These are phyloP conservation scores for Inga leiocalycina DNA, from an alignment of 306 rosid genomes.

Conservation along the genomic window DNA sequence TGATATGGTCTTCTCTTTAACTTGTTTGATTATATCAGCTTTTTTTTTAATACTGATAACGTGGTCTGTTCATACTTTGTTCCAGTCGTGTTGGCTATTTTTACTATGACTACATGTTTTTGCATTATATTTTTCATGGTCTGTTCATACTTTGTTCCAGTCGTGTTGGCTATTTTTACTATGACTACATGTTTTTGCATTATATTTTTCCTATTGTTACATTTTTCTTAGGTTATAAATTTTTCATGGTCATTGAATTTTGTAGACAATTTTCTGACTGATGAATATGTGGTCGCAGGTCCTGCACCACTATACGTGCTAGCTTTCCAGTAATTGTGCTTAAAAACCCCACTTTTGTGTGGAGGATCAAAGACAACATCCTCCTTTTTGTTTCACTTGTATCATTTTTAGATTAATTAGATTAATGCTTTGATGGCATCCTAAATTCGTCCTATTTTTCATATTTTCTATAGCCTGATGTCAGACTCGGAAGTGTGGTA, in stretches of 20 bases:
- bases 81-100: constrained; percentile 20
- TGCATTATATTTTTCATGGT: constrained; percentile 19
- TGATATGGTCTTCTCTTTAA: not conserved
- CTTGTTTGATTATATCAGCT: constrained; percentile 10
- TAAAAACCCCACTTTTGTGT: constrained; percentile 57
- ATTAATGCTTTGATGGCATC: constrained; percentile 25
- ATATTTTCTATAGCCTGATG: constrained; percentile 57
- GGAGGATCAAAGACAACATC: constrained; percentile 50
- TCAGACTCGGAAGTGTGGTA: constrained; percentile 45
- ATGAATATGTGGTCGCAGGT: constrained; percentile 94
- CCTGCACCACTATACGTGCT: constrained; percentile 81
- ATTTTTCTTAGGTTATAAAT: constrained; percentile 36
- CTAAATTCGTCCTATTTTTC: constrained; percentile 44
- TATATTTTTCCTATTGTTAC: constrained; percentile 23
- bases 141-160: constrained; percentile 14
- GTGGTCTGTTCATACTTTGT: constrained; percentile 17
- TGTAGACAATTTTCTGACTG: constrained; percentile 62
- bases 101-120: constrained; percentile 26
- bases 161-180: constrained; percentile 23
- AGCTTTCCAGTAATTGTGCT: constrained; percentile 77
- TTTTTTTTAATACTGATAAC: constrained; percentile 14
- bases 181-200: constrained; percentile 20
- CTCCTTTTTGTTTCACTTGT: constrained; percentile 38
- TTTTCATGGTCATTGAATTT: constrained; percentile 45
- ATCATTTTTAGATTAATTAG: not conserved